Evolutionary conservation across 257 asterid species (phyloP).

Genomic region (Thymus mandschuricus): DNA sequence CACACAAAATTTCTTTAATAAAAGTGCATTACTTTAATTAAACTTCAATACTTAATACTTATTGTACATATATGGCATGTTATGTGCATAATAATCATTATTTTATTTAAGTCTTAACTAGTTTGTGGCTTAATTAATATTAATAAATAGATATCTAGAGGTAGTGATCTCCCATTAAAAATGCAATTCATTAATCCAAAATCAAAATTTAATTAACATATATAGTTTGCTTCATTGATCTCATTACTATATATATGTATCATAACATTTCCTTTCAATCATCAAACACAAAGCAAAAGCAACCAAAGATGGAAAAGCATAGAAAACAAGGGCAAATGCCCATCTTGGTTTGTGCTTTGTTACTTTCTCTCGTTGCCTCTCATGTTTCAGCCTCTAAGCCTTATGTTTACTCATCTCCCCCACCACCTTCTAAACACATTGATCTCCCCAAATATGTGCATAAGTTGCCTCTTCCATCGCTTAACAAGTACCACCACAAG

Average conservation of each 20-base stretch:
- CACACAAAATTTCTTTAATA: background rate
- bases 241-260: no score
- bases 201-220: no score
- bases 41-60: no score
- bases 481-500: background rate
- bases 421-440: background rate
- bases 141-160: no score
- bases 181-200: background rate
- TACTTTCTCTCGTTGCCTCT: background rate
- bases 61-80: no score
- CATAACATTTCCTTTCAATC: no score
- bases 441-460: background rate
- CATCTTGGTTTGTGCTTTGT: background rate
- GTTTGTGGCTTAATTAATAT: no score
- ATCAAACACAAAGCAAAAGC: no score
- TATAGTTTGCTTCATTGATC: background rate
- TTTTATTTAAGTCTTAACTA: background rate
- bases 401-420: background rate
- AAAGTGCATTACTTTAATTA: background rate
- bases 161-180: no score
- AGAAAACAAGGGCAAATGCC: background rate
- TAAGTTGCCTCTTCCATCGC: background rate
- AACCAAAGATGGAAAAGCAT: background rate
- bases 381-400: background rate
- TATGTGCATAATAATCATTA: no score